Percentiles rank a stretch among this genome's conserved stretches.
Evolutionary conservation across 139 green algal genomes (phyloP).

Genomic region (Chlamydomonas asymmetrica): DNA sequence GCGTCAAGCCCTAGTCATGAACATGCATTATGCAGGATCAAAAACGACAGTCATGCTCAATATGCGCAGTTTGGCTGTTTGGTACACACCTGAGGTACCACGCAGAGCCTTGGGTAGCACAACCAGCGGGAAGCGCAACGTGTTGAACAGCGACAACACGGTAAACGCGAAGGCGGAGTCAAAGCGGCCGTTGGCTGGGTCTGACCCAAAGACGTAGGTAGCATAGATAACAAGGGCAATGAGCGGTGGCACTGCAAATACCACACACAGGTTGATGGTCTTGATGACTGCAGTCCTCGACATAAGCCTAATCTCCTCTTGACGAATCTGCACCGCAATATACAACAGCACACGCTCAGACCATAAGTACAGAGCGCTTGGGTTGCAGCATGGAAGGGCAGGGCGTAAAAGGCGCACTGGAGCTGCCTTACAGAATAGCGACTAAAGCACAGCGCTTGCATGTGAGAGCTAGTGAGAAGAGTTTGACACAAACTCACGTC

Average conservation of each 20-base stretch:
- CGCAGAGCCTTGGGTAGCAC: conserved; percentile 76
- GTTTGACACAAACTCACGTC: conserved; percentile 33
- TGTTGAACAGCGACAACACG: conserved; percentile 79
- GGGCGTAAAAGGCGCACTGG: too few relatives aligned
- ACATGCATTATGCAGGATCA: too few relatives aligned
- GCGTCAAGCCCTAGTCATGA: too few relatives aligned
- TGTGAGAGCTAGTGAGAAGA: too few relatives aligned
- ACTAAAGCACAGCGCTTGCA: too few relatives aligned
- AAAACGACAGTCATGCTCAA: too few relatives aligned
- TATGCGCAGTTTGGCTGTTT: background rate
- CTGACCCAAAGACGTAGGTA: conserved; percentile 66
- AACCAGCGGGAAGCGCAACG: conserved; percentile 78
- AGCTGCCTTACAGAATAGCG: too few relatives aligned
- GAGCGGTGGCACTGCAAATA: conserved; percentile 63
- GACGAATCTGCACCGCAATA: conserved; percentile 40
- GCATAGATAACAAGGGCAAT: conserved; percentile 62
- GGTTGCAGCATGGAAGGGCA: too few relatives aligned
- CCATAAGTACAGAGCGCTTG: too few relatives aligned
- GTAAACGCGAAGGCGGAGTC: conserved; percentile 65
- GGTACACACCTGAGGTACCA: conserved; percentile 45
- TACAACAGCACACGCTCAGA: too few relatives aligned
- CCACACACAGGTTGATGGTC: conserved; percentile 66
- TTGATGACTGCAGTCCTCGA: conserved; percentile 53
- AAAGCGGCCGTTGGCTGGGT: conserved; percentile 38
- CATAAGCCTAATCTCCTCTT: conserved; percentile 47